Evolutionary conservation across 139 green algal genomes (phyloP).

Genomic region (Coelastrella sp.): DNA sequence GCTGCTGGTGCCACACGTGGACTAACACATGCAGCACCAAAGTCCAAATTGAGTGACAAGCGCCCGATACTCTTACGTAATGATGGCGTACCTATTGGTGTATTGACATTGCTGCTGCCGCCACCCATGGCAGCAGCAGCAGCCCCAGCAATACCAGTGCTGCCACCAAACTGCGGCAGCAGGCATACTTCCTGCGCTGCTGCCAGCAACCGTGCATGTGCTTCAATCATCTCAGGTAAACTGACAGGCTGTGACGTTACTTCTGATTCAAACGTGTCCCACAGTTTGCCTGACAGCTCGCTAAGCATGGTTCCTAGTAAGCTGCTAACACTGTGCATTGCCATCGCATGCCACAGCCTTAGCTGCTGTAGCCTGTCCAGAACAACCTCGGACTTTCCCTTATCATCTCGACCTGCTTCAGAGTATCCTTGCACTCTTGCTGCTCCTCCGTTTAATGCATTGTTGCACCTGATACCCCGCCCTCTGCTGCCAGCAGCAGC

Average conservation of each 20-base stretch:
- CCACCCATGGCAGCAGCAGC: no score
- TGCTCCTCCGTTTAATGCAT: background rate
- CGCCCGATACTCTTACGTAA: background rate
- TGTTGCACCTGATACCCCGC: background rate
- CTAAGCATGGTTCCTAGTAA: constrained; percentile 16
- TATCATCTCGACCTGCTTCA: background rate
- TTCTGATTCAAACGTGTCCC: constrained; percentile 5
- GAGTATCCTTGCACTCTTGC: background rate
- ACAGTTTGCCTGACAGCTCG: constrained; percentile 18
- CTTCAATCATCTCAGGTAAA: background rate
- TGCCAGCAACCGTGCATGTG: constrained; percentile 20
- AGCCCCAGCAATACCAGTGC: no score
- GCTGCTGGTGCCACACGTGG: background rate
- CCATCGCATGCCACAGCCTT: constrained; percentile 27
- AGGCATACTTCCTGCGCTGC: constrained; percentile 32
- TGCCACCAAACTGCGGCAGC: constrained; percentile 12
- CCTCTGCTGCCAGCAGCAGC: background rate
- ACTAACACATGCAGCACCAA: background rate
- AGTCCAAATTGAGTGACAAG: background rate
- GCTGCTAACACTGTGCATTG: background rate
- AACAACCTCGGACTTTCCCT: no score
- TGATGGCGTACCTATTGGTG: background rate
- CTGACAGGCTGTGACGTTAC: background rate
- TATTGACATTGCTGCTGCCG: background rate
- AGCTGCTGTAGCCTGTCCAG: constrained; percentile 15